These are phyloP conservation scores for Cucumis hystrix DNA, from an alignment of 306 rosid species.

Conservation along the genomic window DNA sequence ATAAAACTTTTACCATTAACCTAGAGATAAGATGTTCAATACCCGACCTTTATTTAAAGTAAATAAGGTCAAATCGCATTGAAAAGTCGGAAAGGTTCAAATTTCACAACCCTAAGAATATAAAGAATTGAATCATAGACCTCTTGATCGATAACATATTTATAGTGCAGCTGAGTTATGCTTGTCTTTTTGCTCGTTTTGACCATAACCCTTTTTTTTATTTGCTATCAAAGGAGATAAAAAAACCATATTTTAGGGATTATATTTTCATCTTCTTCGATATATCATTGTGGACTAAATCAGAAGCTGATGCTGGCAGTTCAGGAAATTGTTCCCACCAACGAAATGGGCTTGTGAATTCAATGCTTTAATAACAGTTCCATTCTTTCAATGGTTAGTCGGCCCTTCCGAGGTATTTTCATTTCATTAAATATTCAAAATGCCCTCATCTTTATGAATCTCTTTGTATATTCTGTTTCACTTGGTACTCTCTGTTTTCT, in stretches of 20 bases:
- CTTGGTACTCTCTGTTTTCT: neutral
- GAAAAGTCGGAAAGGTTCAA: too few relatives aligned
- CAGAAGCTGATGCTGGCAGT: constrained; percentile 27
- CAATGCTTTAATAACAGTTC: constrained; percentile 88
- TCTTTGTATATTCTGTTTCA: neutral
- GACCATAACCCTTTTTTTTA: too few relatives aligned
- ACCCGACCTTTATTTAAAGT: too few relatives aligned
- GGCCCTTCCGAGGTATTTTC: constrained; percentile 78
- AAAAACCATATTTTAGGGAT: neutral
- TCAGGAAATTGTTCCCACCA: constrained; percentile 86
- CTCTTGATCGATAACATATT: too few relatives aligned
- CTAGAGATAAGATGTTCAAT: too few relatives aligned
- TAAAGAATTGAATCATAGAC: too few relatives aligned
- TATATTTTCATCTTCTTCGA: neutral
- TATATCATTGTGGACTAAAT: neutral
- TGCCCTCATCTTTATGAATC: neutral
- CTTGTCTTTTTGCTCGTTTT: too few relatives aligned
- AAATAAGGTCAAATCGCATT: too few relatives aligned
- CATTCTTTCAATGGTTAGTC: constrained; percentile 89
- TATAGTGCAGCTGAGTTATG: too few relatives aligned
- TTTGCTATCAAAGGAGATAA: too few relatives aligned
- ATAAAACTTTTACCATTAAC: too few relatives aligned
- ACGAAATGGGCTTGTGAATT: constrained; percentile 96
- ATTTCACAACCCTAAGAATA: too few relatives aligned
- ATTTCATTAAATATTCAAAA: neutral